Base-by-base conservation (phyloP, 2,329 filamentous ascomycete genomes). In the Alternaria incomplexa region DNA sequence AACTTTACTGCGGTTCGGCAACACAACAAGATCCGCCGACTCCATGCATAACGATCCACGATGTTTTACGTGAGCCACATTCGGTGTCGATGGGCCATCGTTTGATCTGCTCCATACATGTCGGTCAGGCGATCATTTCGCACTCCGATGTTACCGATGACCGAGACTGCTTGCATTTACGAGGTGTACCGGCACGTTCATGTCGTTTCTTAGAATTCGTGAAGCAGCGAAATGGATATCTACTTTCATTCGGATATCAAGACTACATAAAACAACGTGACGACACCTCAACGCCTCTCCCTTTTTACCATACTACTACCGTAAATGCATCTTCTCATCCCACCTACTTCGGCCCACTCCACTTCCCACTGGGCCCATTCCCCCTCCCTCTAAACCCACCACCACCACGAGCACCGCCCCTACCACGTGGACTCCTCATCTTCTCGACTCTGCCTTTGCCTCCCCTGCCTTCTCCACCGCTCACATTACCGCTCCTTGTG, bases 401-500 rank as follows among this genome's bases (percentile, higher is more conserved):
- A 20, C 65, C 62, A 10, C 57, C 60, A 32, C 54, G 59, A 62
- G 63, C 64, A 13, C 66, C 62, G 10, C 57, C 60, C 22, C 60
- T 60, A n/a, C 61, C 67, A 25, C 62, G 36, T 12, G 59, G 51
- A 44, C 55, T 62, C 43, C 52, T 65, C 7, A 36, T 47, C 53
- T 65, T 65, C 25, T 26, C 66, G 58, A 44, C 66, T 64, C 46
- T 64, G 56, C 26, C 72, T 7, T 62, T 62, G 47, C 28, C 70
- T 56, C 61, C 70, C 67, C 56, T 67, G 58, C 44, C 64, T 56
- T 58, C 73, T 70, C 60, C 61, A 22, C 67, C 64, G 7, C 63
- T 65, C 7, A 60, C 46, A 44, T 66, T 69, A 7, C 71, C 71
- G 58, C 77, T 74, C 53, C 74, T 75, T 56, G 72, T 71, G 64